Evolutionary conservation across 768 basidiomycete genomes (phyloP).

Genomic region (Rhizopogon vulgaris): DNA sequence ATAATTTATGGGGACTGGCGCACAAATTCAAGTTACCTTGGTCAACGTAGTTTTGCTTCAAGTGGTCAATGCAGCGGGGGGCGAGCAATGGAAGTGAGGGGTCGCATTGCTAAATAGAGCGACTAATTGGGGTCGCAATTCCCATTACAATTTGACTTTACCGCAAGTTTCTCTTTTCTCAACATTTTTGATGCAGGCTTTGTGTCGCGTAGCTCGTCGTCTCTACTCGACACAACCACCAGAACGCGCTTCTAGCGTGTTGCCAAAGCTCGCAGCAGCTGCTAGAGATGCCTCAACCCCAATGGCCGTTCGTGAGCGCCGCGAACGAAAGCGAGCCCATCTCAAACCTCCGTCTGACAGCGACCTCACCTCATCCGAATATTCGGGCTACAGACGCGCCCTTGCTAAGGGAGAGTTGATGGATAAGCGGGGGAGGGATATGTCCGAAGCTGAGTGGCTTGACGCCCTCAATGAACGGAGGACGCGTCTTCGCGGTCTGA

Average conservation of each 20-base stretch:
- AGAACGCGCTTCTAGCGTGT: constrained; percentile 59
- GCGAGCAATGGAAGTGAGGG: not conserved
- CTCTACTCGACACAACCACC: constrained; percentile 33
- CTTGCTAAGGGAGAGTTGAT: constrained; percentile 47
- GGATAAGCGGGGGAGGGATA: constrained; percentile 25
- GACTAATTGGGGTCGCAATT: not conserved
- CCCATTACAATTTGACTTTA: not conserved
- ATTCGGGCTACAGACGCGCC: constrained; percentile 53
- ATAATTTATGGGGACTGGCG: not conserved
- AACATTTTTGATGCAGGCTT: constrained; percentile 24
- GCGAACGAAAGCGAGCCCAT: constrained; percentile 44
- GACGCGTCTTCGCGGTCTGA: constrained; percentile 63
- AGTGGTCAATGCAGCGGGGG: no score
- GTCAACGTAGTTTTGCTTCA: not conserved
- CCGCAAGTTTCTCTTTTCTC: not conserved
- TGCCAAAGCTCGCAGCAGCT: constrained; percentile 32
- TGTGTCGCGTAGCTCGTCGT: constrained; percentile 28
- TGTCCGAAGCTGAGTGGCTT: constrained; percentile 56
- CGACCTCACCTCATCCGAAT: constrained; percentile 63
- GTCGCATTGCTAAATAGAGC: not conserved
- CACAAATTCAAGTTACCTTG: not conserved
- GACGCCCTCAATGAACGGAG: constrained; percentile 49
- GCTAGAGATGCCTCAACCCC: constrained; percentile 71
- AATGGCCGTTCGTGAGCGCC: constrained; percentile 65
- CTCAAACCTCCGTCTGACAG: constrained; percentile 28